Percentiles rank a stretch among this genome's conserved stretches.
Evolutionary conservation across 1,284 basidiomycete species (phyloP).

Genomic region (Ganoderma resinaceum): DNA sequence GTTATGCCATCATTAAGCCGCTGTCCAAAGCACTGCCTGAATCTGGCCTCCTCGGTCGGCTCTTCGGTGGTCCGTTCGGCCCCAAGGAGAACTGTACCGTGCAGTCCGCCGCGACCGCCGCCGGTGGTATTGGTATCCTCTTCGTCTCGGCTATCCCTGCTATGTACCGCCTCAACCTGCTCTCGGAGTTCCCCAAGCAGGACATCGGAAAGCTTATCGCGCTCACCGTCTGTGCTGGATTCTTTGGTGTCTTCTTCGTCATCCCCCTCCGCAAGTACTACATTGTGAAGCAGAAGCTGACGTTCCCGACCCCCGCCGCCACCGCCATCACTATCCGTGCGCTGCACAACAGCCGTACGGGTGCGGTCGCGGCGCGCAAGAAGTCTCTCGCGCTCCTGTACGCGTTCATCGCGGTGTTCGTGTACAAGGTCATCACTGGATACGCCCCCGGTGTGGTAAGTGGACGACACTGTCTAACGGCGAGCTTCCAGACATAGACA

Average conservation of each 20-base stretch:
- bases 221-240: constrained; percentile 62
- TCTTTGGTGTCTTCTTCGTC: constrained; percentile 74
- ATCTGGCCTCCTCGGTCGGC: constrained; percentile 49
- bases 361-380: constrained; percentile 60
- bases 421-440: constrained; percentile 62
- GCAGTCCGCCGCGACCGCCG: constrained; percentile 60
- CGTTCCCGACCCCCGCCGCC: constrained; percentile 75
- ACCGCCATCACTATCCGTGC: constrained; percentile 74
- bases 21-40: constrained; percentile 57
- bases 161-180: constrained; percentile 64
- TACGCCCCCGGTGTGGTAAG: constrained; percentile 65
- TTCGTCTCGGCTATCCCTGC: constrained; percentile 73
- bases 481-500: not conserved
- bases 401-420: constrained; percentile 57
- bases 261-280: constrained; percentile 71
- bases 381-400: constrained; percentile 61
- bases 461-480: not conserved
- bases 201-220: constrained; percentile 66
- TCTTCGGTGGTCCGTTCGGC: constrained; percentile 68
- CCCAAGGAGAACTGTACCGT: constrained; percentile 75
- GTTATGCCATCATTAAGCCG: constrained; percentile 70
- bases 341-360: constrained; percentile 59
- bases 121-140: constrained; percentile 66
- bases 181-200: constrained; percentile 51
- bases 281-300: constrained; percentile 71